Percentiles rank a stretch among this genome's conserved stretches.
Conservation (phyloP, 495 filamentous ascomycete genomes). For the Beverwykella pulmonaria region DNA sequence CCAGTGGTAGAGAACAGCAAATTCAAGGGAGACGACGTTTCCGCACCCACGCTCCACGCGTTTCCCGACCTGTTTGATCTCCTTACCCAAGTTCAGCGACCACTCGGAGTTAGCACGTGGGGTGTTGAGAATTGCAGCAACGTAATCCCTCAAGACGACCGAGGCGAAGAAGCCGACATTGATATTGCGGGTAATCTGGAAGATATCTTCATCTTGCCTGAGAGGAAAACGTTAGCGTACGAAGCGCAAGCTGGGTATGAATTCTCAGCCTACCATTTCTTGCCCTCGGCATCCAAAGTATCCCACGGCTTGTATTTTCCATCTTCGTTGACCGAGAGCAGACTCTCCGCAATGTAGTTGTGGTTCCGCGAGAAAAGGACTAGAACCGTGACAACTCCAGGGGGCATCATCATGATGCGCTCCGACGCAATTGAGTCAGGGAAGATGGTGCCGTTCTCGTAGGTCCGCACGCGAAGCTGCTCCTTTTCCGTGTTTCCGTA, state of each 20-base stretch:
- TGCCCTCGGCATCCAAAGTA: slow-evolving; percentile 27
- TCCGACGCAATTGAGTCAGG: slow-evolving; percentile 43
- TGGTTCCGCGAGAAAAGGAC: slow-evolving; percentile 44
- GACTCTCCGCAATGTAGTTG: slow-evolving; percentile 39
- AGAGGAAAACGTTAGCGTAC: background rate
- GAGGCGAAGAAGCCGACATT: slow-evolving; percentile 44
- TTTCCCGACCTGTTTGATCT: slow-evolving; percentile 36
- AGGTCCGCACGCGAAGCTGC: slow-evolving; percentile 40
- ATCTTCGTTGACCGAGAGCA: slow-evolving; percentile 39
- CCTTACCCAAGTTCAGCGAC: slow-evolving; percentile 40
- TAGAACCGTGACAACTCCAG: slow-evolving; percentile 39
- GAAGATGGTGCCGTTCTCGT: slow-evolving; percentile 38
- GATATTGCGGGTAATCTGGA: slow-evolving; percentile 43
- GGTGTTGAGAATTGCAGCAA: slow-evolving; percentile 44
- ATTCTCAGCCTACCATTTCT: slow-evolving; percentile 30
- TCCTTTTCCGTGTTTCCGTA: slow-evolving; percentile 41
- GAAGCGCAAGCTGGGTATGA: background rate
- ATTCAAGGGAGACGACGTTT: slow-evolving; percentile 45
- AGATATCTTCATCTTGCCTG: slow-evolving; percentile 45
- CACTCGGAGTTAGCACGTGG: slow-evolving; percentile 42
- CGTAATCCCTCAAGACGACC: slow-evolving; percentile 42
- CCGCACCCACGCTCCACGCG: slow-evolving; percentile 41
- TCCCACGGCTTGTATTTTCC: slow-evolving; percentile 42
- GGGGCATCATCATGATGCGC: slow-evolving; percentile 44
- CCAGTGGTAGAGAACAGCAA: slow-evolving; percentile 45